Conservation (phyloP, 768 basidiomycete species). For the Boletus pseudopeckii region DNA sequence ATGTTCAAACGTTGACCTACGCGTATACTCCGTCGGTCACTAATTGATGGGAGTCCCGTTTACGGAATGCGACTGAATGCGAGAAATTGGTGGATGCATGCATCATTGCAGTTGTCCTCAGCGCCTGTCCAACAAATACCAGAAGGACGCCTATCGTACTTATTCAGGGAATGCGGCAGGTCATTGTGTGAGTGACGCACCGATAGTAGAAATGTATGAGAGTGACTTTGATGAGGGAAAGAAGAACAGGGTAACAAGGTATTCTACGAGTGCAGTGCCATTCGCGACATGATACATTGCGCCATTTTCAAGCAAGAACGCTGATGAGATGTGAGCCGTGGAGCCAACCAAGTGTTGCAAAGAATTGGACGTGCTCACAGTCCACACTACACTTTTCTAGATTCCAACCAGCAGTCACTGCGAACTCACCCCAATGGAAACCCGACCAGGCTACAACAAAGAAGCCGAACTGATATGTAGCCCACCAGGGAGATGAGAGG, state of each 20-base stretch:
- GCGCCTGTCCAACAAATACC: constrained; percentile 65
- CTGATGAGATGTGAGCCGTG: constrained; percentile 39
- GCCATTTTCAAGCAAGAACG: constrained; percentile 92
- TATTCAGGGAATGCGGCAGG: not conserved
- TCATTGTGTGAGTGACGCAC: constrained; percentile 36
- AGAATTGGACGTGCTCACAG: constrained; percentile 54
- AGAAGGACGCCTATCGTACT: constrained; percentile 53
- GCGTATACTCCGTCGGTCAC: constrained; percentile 89
- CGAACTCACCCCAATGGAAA: constrained; percentile 95
- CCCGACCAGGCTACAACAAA: constrained; percentile 79
- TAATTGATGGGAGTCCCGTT: constrained; percentile 68
- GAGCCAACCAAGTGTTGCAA: not conserved
- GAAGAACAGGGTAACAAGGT: constrained; percentile 66
- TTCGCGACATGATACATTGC: constrained; percentile 82
- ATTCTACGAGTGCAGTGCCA: constrained; percentile 72
- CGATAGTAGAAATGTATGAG: constrained; percentile 56
- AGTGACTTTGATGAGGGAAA: constrained; percentile 59
- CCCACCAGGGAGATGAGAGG: constrained; percentile 50
- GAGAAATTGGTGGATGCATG: constrained; percentile 93
- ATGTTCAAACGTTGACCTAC: constrained; percentile 43
- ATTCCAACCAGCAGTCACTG: constrained; percentile 95
- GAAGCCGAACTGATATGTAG: constrained; percentile 74
- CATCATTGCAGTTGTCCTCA: constrained; percentile 94
- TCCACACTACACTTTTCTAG: constrained; percentile 87
- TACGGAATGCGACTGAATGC: constrained; percentile 77